Evolutionary conservation across 31 red algal genomes (phyloP).

Genomic region (Porphyra umbilicalis): DNA sequence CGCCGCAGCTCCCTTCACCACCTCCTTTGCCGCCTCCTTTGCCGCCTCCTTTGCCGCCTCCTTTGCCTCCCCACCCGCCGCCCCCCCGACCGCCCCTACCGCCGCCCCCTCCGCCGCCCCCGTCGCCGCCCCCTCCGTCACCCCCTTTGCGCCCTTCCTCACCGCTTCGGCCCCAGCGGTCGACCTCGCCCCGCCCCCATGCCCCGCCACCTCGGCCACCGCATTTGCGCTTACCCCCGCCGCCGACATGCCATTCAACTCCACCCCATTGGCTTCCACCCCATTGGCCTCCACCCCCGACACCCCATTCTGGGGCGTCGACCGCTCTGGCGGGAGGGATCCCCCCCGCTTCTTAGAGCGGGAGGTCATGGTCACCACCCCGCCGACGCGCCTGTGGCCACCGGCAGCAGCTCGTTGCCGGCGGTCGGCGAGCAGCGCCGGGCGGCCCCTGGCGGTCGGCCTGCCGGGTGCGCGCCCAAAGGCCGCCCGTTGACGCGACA

Average conservation of each 20-base stretch:
- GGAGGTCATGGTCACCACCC: background rate
- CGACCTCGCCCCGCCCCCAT: background rate
- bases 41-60: background rate
- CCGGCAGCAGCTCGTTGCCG: background rate
- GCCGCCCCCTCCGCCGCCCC: background rate
- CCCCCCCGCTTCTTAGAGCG: background rate
- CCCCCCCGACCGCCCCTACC: no score
- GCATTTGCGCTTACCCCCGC: background rate
- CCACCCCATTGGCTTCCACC: background rate
- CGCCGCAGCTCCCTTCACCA: background rate
- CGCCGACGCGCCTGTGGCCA: background rate
- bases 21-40: background rate
- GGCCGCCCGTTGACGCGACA: no score
- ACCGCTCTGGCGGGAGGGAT: background rate
- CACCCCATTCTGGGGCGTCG: background rate
- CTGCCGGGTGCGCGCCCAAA: background rate
- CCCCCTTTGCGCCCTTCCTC: background rate
- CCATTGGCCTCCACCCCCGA: background rate
- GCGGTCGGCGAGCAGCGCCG: background rate
- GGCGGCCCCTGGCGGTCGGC: background rate
- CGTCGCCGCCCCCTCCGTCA: background rate
- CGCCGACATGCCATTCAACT: background rate
- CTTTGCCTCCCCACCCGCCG: background rate
- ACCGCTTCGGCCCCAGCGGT: background rate
- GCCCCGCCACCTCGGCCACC: background rate